A percentile compares a stretch with the other conserved stretches of the same genome.
phyloP scores from a whole-genome alignment of 441 rosid species.

The Eutrema salsugineum region DNA sequence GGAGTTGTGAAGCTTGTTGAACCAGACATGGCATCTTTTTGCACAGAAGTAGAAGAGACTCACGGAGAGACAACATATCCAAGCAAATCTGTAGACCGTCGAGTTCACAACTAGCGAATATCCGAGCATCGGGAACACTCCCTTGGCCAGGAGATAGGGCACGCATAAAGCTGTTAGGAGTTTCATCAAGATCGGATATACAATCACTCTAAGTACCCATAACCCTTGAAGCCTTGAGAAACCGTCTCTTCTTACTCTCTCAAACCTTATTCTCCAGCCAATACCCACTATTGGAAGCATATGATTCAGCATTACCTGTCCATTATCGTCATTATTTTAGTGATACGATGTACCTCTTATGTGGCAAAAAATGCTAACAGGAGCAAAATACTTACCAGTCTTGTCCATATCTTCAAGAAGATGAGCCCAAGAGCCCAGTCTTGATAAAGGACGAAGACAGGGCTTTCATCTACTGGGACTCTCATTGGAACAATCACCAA shows the following conservation, averaged over 20 bases:
- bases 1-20: slow-evolving; percentile 97
- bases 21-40: slow-evolving; percentile 87
- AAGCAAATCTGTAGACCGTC: slow-evolving; percentile 87
- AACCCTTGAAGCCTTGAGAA: slow-evolving; percentile 90
- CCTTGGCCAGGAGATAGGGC: slow-evolving; percentile 86
- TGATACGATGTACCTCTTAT: neutral
- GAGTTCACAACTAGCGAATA: slow-evolving; percentile 90
- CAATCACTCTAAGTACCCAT: slow-evolving; percentile 92
- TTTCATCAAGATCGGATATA: slow-evolving; percentile 88
- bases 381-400: slow-evolving; percentile 55
- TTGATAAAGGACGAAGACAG: slow-evolving; percentile 94
- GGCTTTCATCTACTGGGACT: slow-evolving; percentile 99
- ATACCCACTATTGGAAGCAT: slow-evolving; percentile 96
- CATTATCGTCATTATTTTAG: neutral
- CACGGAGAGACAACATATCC: slow-evolving; percentile 87
- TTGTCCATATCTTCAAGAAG: slow-evolving; percentile 95
- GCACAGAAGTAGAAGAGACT: slow-evolving; percentile 75
- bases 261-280: slow-evolving; percentile 84
- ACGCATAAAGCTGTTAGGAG: slow-evolving; percentile 88
- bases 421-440: slow-evolving; percentile 99
- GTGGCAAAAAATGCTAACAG: neutral
- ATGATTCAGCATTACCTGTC: slow-evolving; percentile 91
- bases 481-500: slow-evolving; percentile 98
- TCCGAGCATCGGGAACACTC: slow-evolving; percentile 87
- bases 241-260: slow-evolving; percentile 91